A percentile compares a stretch with the other conserved stretches of the same genome.
Evolutionary conservation across 2,329 filamentous ascomycete species (phyloP).

Genomic region (Aureobasidium leucospermi): DNA sequence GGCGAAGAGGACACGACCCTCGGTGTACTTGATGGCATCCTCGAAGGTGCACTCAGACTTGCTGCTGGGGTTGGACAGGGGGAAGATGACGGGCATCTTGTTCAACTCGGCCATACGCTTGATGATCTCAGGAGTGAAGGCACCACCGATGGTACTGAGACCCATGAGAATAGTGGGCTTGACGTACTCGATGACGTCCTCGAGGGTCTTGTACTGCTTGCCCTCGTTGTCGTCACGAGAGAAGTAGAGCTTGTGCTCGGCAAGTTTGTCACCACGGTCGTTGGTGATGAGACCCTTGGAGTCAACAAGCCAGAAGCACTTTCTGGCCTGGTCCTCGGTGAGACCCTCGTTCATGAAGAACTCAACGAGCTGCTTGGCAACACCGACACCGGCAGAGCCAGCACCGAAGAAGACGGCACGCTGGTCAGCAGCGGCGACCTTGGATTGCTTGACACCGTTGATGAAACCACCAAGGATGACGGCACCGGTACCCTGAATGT

Average conservation of each 20-base stretch:
- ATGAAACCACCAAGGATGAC: slow-evolving; percentile 83
- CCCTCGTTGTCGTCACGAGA: slow-evolving; percentile 58
- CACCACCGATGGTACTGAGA: slow-evolving; percentile 85
- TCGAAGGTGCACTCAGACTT: slow-evolving; percentile 98
- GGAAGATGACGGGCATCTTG: slow-evolving; percentile 71
- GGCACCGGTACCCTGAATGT: slow-evolving; percentile 81
- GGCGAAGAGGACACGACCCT: slow-evolving; percentile 86
- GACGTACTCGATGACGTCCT: slow-evolving; percentile 89
- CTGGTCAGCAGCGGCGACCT: slow-evolving; percentile 80
- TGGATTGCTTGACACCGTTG: slow-evolving; percentile 72
- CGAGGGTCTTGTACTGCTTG: slow-evolving; percentile 65
- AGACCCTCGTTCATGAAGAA: slow-evolving; percentile 92
- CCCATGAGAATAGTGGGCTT: slow-evolving; percentile 92
- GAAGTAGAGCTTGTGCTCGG: slow-evolving; percentile 72
- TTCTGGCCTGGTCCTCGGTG: slow-evolving; percentile 75
- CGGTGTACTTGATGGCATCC: slow-evolving; percentile 82
- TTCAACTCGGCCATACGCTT: slow-evolving; percentile 53
- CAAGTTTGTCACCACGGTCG: slow-evolving; percentile 88
- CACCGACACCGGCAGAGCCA: slow-evolving; percentile 90
- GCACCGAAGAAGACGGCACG: slow-evolving; percentile 94
- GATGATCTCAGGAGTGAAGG: slow-evolving; percentile 84
- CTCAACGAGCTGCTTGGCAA: slow-evolving; percentile 95
- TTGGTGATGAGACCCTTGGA: slow-evolving; percentile 81
- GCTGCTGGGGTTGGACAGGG: slow-evolving; percentile 88
- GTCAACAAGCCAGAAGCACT: slow-evolving; percentile 96